Percentiles rank a stretch among this genome's conserved stretches.
Evolutionary conservation across 169 alveolate species (phyloP).

Genomic region (Hammondia hammondi): DNA sequence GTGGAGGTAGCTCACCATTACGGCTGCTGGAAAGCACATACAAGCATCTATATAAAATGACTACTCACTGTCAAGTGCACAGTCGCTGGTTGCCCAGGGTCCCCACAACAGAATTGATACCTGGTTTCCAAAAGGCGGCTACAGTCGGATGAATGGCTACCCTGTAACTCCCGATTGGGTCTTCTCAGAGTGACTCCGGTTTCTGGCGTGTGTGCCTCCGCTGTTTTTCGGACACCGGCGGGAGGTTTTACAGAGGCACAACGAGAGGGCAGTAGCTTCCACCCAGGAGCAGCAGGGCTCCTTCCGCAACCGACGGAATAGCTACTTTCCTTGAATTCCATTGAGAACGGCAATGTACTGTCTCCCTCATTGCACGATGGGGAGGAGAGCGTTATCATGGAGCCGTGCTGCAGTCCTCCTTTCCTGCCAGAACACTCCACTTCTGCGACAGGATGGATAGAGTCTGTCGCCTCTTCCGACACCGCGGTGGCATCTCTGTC

Average conservation of each 20-base stretch:
- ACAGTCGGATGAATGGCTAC: neutral
- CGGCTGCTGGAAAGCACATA: no score
- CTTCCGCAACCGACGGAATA: neutral
- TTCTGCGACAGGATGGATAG: neutral
- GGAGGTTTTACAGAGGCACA: neutral
- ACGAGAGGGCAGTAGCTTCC: neutral
- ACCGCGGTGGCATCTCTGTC: neutral
- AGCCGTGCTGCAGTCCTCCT: neutral
- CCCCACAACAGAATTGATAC: slow-evolving; percentile 16
- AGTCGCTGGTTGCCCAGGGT: slow-evolving; percentile 6
- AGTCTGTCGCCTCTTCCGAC: neutral
- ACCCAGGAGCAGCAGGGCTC: neutral
- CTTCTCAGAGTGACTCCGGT: neutral
- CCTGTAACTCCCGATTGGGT: neutral
- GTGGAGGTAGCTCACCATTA: no score
- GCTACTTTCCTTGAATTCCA: neutral
- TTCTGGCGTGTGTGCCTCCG: neutral
- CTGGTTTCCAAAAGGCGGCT: neutral
- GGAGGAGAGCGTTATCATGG: neutral
- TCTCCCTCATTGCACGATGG: neutral
- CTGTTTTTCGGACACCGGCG: neutral
- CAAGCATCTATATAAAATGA: neutral
- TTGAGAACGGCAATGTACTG: neutral
- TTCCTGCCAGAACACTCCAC: neutral
- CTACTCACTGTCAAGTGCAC: slow-evolving; percentile 22